phyloP scores from a whole-genome alignment of 2,329 filamentous ascomycete genomes.

The Bipolaris bicolor region DNA sequence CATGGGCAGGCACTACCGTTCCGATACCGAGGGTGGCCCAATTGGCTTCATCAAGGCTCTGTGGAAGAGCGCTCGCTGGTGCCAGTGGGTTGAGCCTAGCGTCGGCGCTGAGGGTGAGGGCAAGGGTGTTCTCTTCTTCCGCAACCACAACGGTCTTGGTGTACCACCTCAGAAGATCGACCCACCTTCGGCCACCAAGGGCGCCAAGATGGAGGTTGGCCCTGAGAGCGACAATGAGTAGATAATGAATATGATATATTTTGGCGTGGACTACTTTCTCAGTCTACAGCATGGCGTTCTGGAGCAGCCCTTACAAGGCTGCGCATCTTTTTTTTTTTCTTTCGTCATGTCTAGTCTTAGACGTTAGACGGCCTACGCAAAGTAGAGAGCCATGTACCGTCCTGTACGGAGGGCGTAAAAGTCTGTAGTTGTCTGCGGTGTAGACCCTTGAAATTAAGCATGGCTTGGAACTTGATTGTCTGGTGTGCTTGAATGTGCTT shows the following conservation, averaged over 20 bases:
- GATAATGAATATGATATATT: constrained; percentile 21
- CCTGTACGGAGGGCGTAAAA: constrained; percentile 8
- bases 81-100: constrained; percentile 97
- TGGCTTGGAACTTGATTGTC: constrained; percentile 2
- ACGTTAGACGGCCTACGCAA: constrained; percentile 19
- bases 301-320: constrained; percentile 13
- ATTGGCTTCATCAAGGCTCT: constrained; percentile 82
- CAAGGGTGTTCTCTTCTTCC: constrained; percentile 90
- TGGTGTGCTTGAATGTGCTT: not conserved
- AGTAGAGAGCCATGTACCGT: constrained; percentile 19
- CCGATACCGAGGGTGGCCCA: constrained; percentile 76
- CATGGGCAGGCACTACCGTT: constrained; percentile 95
- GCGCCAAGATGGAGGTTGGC: constrained; percentile 45
- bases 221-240: constrained; percentile 43
- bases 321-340: constrained; percentile 17
- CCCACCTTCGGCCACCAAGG: constrained; percentile 32
- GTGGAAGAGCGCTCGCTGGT: constrained; percentile 81
- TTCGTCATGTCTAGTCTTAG: constrained; percentile 23
- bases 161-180: constrained; percentile 49
- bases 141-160: constrained; percentile 89
- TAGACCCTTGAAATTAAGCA: constrained; percentile 6
- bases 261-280: constrained; percentile 24
- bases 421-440: constrained; percentile 18
- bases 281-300: constrained; percentile 28
- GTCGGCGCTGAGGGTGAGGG: constrained; percentile 79